phyloP scores from a whole-genome alignment of 73 alveolate genomes.

The Stentor coeruleus region DNA sequence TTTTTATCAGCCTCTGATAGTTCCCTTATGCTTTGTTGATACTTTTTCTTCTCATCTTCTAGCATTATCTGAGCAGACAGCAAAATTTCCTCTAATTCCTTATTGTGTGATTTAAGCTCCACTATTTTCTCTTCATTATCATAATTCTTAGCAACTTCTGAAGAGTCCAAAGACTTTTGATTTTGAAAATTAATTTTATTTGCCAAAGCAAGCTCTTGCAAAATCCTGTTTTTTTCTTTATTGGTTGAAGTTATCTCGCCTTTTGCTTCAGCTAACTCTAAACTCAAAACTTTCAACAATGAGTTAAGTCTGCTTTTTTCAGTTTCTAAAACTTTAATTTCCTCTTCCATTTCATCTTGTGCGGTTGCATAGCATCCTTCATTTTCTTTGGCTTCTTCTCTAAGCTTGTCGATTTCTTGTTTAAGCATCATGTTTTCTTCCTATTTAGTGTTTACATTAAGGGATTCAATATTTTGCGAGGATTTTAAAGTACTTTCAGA shows the following conservation, averaged over 20 bases:
- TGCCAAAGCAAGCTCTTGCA: background rate
- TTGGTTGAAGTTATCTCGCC: background rate
- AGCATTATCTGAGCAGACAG: too few species aligned
- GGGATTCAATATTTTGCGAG: background rate
- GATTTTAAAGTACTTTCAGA: too few species aligned
- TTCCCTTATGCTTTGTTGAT: too few species aligned
- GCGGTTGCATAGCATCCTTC: too few species aligned
- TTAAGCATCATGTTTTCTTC: background rate
- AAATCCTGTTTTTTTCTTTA: background rate
- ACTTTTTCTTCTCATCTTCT: background rate
- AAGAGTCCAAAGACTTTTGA: background rate
- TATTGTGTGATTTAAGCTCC: background rate
- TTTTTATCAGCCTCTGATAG: background rate
- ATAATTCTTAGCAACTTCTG: background rate
- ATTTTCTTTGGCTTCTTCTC: background rate
- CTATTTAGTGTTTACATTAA: background rate
- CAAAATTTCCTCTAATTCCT: too few species aligned
- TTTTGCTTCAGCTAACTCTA: background rate
- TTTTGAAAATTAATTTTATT: background rate
- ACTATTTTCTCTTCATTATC: background rate
- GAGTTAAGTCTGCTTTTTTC: background rate
- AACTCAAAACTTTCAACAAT: background rate
- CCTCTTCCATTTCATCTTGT: too few species aligned
- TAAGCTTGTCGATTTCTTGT: background rate
- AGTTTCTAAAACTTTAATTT: too few species aligned